Conservation (phyloP, 1,139 yeast species). For the Hyphopichia khmerensis region DNA sequence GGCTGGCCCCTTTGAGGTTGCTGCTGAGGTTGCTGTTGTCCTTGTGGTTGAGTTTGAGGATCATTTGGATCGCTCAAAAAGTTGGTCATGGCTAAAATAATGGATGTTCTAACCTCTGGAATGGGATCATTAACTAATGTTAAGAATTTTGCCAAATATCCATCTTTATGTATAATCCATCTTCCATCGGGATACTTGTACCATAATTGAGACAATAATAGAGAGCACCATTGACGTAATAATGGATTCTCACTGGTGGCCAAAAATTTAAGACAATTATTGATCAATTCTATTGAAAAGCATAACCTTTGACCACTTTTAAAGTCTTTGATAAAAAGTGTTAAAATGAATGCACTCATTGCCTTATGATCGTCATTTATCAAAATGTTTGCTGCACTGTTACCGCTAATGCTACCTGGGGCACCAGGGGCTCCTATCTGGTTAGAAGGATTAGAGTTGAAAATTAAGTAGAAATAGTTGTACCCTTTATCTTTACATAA, state of each 20-base stretch:
- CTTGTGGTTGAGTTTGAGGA: slow-evolving; percentile 14
- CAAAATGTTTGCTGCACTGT: slow-evolving; percentile 22
- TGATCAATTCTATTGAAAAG: slow-evolving; percentile 69
- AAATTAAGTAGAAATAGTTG: slow-evolving; percentile 78
- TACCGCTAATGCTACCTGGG: slow-evolving; percentile 18
- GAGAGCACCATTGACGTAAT: slow-evolving; percentile 87
- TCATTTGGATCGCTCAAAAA: slow-evolving; percentile 51
- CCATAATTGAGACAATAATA: slow-evolving; percentile 78
- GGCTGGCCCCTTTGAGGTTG: slow-evolving; percentile 11
- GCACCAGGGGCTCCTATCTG: slow-evolving; percentile 29
- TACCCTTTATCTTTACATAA: slow-evolving; percentile 89
- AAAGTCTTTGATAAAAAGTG: slow-evolving; percentile 80
- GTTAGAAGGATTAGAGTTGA: slow-evolving; percentile 37
- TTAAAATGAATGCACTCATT: slow-evolving; percentile 88
- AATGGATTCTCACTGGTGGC: slow-evolving; percentile 79
- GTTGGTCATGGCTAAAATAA: slow-evolving; percentile 70
- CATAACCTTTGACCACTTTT: slow-evolving; percentile 79
- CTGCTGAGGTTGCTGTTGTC: slow-evolving; percentile 10
- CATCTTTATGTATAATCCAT: slow-evolving; percentile 67
- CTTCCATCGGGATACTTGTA: slow-evolving; percentile 73
- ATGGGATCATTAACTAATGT: slow-evolving; percentile 78
- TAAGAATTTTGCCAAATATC: slow-evolving; percentile 56
- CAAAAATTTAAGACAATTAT: slow-evolving; percentile 65
- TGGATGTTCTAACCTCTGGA: slow-evolving; percentile 91
- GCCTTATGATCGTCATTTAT: slow-evolving; percentile 84